A percentile compares a stretch with the other conserved stretches of the same genome.
Evolutionary conservation across 225 moss, liverwort and hornwort genomes (phyloP).

Genomic region (Marchantia polymorpha): DNA sequence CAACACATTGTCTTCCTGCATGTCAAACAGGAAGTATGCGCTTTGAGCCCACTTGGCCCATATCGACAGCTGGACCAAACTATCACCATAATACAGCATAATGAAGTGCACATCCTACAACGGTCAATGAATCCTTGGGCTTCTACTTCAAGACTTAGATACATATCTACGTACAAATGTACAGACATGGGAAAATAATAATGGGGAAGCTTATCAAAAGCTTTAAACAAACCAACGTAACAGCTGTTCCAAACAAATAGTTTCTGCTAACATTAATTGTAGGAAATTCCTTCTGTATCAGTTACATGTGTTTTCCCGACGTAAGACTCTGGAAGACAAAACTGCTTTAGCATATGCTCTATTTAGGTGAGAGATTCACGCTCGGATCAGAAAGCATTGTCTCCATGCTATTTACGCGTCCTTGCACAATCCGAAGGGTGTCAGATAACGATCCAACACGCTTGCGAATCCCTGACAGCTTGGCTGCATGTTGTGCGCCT

Average conservation of each 20-base stretch:
- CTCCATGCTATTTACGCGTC: conserved; percentile 74
- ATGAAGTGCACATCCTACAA: not conserved
- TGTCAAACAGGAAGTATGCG: conserved; percentile 12
- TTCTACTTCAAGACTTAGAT: not conserved
- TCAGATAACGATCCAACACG: conserved; percentile 73
- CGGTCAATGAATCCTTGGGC: not conserved
- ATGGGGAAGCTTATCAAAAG: not conserved
- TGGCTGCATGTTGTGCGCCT: conserved; percentile 82
- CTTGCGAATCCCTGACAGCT: conserved; percentile 87
- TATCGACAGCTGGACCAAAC: not conserved
- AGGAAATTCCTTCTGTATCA: not conserved
- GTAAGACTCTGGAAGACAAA: not conserved
- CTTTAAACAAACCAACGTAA: not conserved
- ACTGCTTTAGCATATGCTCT: conserved; percentile 8
- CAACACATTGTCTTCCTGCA: conserved; percentile 37
- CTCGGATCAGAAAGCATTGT: conserved; percentile 71
- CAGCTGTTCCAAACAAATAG: not conserved
- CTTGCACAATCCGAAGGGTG: conserved; percentile 68
- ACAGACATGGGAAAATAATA: not conserved
- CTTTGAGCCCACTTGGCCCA: not conserved
- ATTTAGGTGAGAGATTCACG: conserved; percentile 37
- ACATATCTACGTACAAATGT: not conserved
- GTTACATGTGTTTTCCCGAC: not conserved
- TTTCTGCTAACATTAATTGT: not conserved
- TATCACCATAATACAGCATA: not conserved